Percentiles rank a stretch among this genome's conserved stretches.
These are phyloP conservation scores for Kodamaea fungicola DNA, from an alignment of 1,139 yeast species.

Conservation along the genomic window DNA sequence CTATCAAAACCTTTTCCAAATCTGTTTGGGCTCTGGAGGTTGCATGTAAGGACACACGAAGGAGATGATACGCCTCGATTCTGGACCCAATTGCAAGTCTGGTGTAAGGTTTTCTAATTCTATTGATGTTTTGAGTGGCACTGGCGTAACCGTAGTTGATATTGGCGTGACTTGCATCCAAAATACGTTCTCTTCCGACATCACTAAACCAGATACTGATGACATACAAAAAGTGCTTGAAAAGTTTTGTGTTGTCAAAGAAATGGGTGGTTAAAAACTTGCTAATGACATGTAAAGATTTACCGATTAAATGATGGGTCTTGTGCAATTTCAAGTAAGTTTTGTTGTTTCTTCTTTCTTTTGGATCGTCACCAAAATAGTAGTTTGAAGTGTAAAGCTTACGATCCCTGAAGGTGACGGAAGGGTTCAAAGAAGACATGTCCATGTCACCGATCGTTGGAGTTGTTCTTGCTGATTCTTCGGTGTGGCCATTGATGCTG, in stretches of 20 bases:
- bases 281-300: constrained; percentile 59
- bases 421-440: constrained; percentile 42
- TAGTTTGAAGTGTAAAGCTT: constrained; percentile 59
- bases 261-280: constrained; percentile 46
- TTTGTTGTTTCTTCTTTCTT: constrained; percentile 45
- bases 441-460: constrained; percentile 46
- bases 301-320: constrained; percentile 61
- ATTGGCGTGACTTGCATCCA: constrained; percentile 50
- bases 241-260: constrained; percentile 67
- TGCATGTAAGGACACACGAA: constrained; percentile 70
- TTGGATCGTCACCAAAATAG: constrained; percentile 50
- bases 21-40: constrained; percentile 71
- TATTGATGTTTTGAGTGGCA: constrained; percentile 39
- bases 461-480: constrained; percentile 35
- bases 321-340: constrained; percentile 61
- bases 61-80: constrained; percentile 72
- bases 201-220: constrained; percentile 81
- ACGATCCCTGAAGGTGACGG: constrained; percentile 55
- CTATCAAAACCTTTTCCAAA: constrained; percentile 60
- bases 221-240: constrained; percentile 63
- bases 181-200: constrained; percentile 70
- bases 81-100: constrained; percentile 76
- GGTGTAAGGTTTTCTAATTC: constrained; percentile 68
- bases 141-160: constrained; percentile 35
- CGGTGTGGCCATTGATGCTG: neutral